Evolutionary conservation across 2,329 filamentous ascomycete genomes (phyloP), one percentile per base, ranked within the genome.

Genomic region (Tolypocladium capitatum): DNA sequence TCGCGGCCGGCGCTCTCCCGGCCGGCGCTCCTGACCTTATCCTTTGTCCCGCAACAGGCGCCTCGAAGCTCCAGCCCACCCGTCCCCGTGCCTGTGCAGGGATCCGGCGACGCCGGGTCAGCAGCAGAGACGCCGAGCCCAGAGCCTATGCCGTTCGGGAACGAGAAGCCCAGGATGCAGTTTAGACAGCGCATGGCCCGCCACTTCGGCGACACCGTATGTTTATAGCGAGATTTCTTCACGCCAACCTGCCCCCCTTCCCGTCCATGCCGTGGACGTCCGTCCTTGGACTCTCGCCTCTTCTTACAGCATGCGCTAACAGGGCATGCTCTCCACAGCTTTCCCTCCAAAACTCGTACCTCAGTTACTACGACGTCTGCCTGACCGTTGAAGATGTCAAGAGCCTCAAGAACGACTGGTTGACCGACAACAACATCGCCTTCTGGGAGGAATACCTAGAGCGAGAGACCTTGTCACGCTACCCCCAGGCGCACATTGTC

Each of bases 381-480:
- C 54, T 97, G 56, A 95, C 86, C 45, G 80, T 83, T 62, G 87
- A 92, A 63, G 92, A 98, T 66, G 79, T 97, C 56, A 85, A 90
- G 63, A 83, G 84, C 16, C 78, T 98, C 49, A 88, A 86, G 67
- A 75, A 86, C 66, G 92, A 96, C 72, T 98, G 92, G 92, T 74
- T 98, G 46, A 96, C 91, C 40, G 92, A 98, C 65, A 96, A 95
- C 70, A 90, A 89, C 57, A 97, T 98, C 55, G 84, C 88, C 45
- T 97, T 98, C 63, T 98, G 92, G 91, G 86, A 97, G 75, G 91
- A 97, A 76, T 94, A 81, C 63, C 81, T 98, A 54, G 92, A 98
- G 66, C 86, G 82, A 52, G 91, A 97, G 70, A 82, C 88, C 51
- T 81, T 98, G 28, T 72, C 74, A 30, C 78, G 81, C 56, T 94